Evolutionary conservation across 139 green algal species (phyloP), one percentile per base, ranked within the genome.

Genomic region (Closterium sp.): DNA sequence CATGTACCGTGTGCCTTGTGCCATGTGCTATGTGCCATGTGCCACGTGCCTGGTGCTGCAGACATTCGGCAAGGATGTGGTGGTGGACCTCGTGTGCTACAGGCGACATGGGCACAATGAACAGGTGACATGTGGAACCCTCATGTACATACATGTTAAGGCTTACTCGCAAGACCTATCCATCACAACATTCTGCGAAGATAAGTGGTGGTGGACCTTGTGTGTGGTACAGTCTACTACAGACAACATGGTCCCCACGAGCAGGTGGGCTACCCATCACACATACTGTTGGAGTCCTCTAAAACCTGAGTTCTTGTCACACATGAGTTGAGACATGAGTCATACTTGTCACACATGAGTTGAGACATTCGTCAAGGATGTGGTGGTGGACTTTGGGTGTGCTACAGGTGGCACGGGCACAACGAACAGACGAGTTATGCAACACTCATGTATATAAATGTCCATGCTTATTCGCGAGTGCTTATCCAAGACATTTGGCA

Each of bases 361-460:
- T n/a, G n/a, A n/a, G n/a, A n/a, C n/a, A 30, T 99, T 96, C 93
- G 96, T 97, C 91, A 94, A 76, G 0, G 98, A 99, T 94, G 97
- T 99, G 23, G 97, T 99, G 16, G 95, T 99, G 30, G 97, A 99
- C 96, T 93, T 99, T n/a, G n/a, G 16, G 96, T 98, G 19, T 97
- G 97, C 93, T 97, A 97, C 95, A 94, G 97, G 90, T 96, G 96
- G 9, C 88, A 97, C 88, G 97, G 97, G 7, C 98, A 99, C 96
- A 99, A 99, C 94, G 98, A 99, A 31, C 88, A 91, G 88, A 34
- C n/a, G n/a, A n/a, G n/a, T n/a, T n/a, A n/a, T n/a, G n/a, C n/a
- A n/a, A n/a, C n/a, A n/a, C n/a, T n/a, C n/a, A n/a, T n/a, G n/a
- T n/a, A n/a, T n/a, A n/a, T n/a, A n/a, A n/a, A n/a, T n/a, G n/a